Evolutionary conservation across 2,329 filamentous ascomycete genomes (phyloP), one percentile per base, ranked within the genome.

Genomic region (Cytospora paraplurivora): DNA sequence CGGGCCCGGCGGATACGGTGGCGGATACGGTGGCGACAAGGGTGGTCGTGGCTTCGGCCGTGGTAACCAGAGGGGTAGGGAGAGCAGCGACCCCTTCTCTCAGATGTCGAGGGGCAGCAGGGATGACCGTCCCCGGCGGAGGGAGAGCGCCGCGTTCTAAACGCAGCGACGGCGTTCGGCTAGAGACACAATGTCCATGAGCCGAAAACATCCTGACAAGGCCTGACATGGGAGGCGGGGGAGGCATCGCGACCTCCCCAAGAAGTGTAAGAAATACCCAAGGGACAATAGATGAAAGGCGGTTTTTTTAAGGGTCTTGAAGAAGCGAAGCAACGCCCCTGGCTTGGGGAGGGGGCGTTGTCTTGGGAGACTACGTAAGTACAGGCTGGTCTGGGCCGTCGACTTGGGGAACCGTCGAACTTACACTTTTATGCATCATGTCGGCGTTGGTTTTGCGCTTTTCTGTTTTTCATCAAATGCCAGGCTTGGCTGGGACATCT

Each of bases 111-210:
- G 44, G 12, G 32, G 33, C 27, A 17, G 27, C 21, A 19, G 44
- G 12, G 15, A 56, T 12, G 62, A 58, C n/a, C 62, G 62, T 11
- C 49, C 57, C 41, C 7, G 4, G 0, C 34, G 62, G 21, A 49
- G 49, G 17, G n/a, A 52, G 33, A 49, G 35, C 3, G 54, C 64
- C 8, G 62, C 38, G 1, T 66, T 66, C 37, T 66, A 56, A 55
- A n/a, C 1, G 3, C n/a, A 4, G 17, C 17, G 4, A 7, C 41
- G 17, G 41, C 17, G 41, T 3, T 6, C 12, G 1, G 41, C 17
- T n/a, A 19, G 44, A 47, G 44, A 12, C 27, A 27, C 27, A 27
- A 47, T n/a, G 44, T 5, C 12, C n/a, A 47, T 47, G 44, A 47
- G n/a, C 44, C 27, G 2, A 4, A 27, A 2, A 27, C 27, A 47